These are phyloP conservation scores for Pseudogymnoascus pannorum DNA, from an alignment of 2,329 filamentous ascomycete genomes.

Conservation along the genomic window DNA sequence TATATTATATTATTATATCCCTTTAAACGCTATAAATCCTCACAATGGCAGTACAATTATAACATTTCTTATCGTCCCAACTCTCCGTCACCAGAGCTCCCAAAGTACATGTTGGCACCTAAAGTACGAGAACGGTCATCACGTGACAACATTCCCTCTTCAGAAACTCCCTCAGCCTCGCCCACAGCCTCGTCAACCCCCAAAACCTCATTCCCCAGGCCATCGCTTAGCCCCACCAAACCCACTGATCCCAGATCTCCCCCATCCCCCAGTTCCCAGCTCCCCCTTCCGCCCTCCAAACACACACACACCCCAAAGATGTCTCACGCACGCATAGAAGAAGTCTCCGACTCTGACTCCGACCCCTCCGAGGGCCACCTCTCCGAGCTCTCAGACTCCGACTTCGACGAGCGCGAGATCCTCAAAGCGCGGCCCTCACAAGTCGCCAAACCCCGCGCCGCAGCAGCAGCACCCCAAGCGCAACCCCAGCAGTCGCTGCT, in stretches of 20 bases:
- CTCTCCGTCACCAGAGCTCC: background rate
- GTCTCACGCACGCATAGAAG: constrained; percentile 86
- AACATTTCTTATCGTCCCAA: background rate
- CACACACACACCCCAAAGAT: constrained; percentile 39
- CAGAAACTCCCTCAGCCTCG: background rate
- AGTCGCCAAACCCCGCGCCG: constrained; percentile 27
- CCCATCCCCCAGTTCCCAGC: background rate
- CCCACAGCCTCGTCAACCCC: background rate
- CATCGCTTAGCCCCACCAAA: constrained; percentile 4
- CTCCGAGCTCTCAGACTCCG: constrained; percentile 47
- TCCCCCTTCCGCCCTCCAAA: constrained; percentile 2
- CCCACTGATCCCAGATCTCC: constrained; percentile 10
- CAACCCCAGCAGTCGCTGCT: constrained; percentile 23
- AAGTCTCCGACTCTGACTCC: constrained; percentile 75
- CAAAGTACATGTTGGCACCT: no score
- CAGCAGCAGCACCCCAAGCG: constrained; percentile 19
- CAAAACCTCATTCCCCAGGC: background rate
- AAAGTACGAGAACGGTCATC: background rate
- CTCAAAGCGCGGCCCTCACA: constrained; percentile 23
- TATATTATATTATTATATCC: background rate
- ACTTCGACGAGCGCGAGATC: constrained; percentile 44
- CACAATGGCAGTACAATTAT: background rate
- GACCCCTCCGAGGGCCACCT: constrained; percentile 85
- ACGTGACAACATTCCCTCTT: background rate
- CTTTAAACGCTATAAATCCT: background rate